Conservation (phyloP, 2,329 filamentous ascomycete species). For the Harringtonia aguacate region DNA sequence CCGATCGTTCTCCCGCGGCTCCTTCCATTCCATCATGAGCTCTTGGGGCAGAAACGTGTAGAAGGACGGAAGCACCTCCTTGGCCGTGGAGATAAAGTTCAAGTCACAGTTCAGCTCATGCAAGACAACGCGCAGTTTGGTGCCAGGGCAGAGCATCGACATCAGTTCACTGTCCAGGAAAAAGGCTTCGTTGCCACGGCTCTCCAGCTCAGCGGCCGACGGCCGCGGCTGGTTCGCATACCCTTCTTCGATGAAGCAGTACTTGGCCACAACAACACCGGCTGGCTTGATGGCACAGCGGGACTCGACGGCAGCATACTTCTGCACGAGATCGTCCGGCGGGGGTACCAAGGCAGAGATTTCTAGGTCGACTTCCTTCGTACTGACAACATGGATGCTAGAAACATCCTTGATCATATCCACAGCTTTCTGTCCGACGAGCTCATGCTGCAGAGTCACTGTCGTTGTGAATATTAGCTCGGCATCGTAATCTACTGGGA, state of each 20-base stretch:
- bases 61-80: conserved; percentile 47
- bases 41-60: conserved; percentile 58
- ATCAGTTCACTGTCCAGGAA: conserved; percentile 54
- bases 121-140: conserved; percentile 48
- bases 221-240: conserved; percentile 29
- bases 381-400: conserved; percentile 28
- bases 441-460: conserved; percentile 26
- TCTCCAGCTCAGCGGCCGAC: conserved; percentile 17
- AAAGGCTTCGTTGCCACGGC: conserved; percentile 31
- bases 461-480: conserved; percentile 31
- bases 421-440: conserved; percentile 20
- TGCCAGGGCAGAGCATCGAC: conserved; percentile 47
- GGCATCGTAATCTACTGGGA: conserved; percentile 30
- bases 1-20: conserved; percentile 34
- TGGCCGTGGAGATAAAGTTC: conserved; percentile 51
- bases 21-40: conserved; percentile 56
- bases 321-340: conserved; percentile 25
- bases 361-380: conserved; percentile 49
- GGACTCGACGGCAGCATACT: conserved; percentile 29
- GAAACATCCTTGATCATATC: conserved; percentile 15
- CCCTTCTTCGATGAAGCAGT: conserved; percentile 35
- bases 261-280: conserved; percentile 33
- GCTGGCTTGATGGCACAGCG: conserved; percentile 25
- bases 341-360: conserved; percentile 41
- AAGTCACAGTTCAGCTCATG: conserved; percentile 49